These are phyloP conservation scores for Vaccinium vitisidaea DNA, from an alignment of 148 eudicot genomes.

Conservation along the genomic window DNA sequence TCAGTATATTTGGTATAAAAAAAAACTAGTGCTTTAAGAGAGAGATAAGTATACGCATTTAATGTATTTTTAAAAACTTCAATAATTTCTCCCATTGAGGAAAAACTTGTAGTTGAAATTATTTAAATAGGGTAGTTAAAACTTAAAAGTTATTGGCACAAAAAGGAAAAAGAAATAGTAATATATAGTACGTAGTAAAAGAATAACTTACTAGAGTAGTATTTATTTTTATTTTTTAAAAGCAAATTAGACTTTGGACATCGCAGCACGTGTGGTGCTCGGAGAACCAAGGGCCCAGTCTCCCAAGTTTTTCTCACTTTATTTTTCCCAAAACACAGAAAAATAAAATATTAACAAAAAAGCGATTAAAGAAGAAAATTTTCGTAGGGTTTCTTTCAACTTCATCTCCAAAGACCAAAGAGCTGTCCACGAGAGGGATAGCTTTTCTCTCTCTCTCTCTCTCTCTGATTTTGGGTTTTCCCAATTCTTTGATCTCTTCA, in stretches of 20 bases:
- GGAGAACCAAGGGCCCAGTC: conserved; percentile 25
- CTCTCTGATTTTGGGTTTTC: background rate
- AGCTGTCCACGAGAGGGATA: conserved; percentile 20
- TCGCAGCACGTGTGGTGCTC: conserved; percentile 49
- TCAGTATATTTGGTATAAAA: no score
- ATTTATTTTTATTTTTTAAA: background rate
- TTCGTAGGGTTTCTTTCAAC: conserved; percentile 32
- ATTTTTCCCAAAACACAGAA: background rate
- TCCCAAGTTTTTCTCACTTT: conserved; percentile 13
- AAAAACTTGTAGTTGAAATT: background rate
- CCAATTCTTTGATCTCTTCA: conserved; percentile 3
- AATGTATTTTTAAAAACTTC: background rate
- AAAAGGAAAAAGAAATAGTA: background rate
- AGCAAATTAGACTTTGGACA: conserved; percentile 20
- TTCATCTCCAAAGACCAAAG: conserved; percentile 23
- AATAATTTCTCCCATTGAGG: background rate
- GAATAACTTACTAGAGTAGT: background rate
- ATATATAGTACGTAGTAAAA: no score
- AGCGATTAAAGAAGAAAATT: background rate
- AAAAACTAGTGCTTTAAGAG: no score
- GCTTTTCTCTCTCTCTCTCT: conserved; percentile 13
- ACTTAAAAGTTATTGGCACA: background rate
- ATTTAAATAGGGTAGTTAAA: background rate
- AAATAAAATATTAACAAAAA: background rate
- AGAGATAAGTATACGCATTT: no score